Percentiles rank a stretch among this genome's conserved stretches.
Conservation (phyloP, 768 basidiomycete genomes). For the Lyophyllum atratum region DNA sequence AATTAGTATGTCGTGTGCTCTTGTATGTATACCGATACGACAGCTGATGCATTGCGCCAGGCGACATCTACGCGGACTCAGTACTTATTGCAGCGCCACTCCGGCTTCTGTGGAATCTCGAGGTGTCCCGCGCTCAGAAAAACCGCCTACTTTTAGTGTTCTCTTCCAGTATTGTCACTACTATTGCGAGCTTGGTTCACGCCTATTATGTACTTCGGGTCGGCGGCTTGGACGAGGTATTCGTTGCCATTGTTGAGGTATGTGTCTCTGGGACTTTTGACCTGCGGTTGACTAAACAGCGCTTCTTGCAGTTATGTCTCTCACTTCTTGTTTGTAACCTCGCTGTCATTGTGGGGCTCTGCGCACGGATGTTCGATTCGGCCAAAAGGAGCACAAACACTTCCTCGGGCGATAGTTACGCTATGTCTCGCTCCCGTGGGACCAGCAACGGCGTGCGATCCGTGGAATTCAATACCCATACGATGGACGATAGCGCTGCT, state of each 20-base stretch:
- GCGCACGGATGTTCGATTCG: not conserved
- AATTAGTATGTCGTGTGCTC: slow-evolving; percentile 40
- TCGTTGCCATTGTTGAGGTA: slow-evolving; percentile 38
- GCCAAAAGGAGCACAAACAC: too few species aligned
- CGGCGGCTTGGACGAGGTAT: slow-evolving; percentile 21
- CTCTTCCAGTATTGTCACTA: slow-evolving; percentile 41
- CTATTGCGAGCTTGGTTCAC: slow-evolving; percentile 37
- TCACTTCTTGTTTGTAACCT: slow-evolving; percentile 44
- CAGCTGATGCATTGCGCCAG: slow-evolving; percentile 21
- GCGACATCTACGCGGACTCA: slow-evolving; percentile 42
- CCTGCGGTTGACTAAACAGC: not conserved
- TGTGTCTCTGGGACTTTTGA: slow-evolving; percentile 5
- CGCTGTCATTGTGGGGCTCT: slow-evolving; percentile 32
- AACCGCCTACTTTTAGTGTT: slow-evolving; percentile 43
- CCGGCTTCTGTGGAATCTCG: slow-evolving; percentile 40
- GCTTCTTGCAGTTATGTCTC: slow-evolving; percentile 28
- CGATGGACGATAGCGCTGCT: not conserved
- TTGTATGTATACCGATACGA: not conserved
- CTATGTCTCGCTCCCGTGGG: not conserved
- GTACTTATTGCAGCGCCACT: slow-evolving; percentile 45
- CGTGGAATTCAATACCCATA: not conserved
- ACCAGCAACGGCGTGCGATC: not conserved
- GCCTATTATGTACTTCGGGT: slow-evolving; percentile 29
- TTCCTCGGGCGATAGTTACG: not conserved
- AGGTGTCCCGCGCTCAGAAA: slow-evolving; percentile 31